Base-by-base conservation (phyloP, 2,329 filamentous ascomycete genomes). In the Incumbomyces lentus region DNA sequence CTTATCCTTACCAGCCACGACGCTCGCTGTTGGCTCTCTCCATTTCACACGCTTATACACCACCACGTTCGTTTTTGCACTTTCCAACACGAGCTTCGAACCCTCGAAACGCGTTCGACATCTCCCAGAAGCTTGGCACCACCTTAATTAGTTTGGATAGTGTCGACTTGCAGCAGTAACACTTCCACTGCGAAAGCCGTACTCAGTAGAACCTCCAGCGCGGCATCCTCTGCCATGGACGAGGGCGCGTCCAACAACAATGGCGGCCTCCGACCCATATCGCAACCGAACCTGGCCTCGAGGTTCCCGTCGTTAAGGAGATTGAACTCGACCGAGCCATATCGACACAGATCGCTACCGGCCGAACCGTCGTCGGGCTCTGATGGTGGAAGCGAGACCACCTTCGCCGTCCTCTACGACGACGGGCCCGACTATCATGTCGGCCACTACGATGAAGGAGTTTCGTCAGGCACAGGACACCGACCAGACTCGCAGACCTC, bases 361-460 rank as follows among this genome's bases (percentile, higher is more conserved):
- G 50, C 55, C 22, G 53, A 55, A 42, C 49, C 49, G 29, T 49
- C 50, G 40, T 48, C 50, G 44, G 53, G 53, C 47, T 55, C 53
- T n/a, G 53, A 55, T 46, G 52, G 53, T 26, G 50, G 50, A 47
- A 57, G 55, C 47, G 55, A 57, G 43, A 52, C 53, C 41, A 57
- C 55, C 41, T 57, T 57, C 41, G 55, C 55, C 45, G 53, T 55
- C 10, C 50, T 57, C n/a, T 55, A 57, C 29, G 55, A 57, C 37
- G 55, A 57, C 44, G 52, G 53, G 19, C 55, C 53, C 34, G 55
- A 57, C 46, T 57, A 57, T 41, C 55, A 57, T 34, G 52, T 57
- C 29, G 55, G 55, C 44, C 53, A 52, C 13, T 55, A 57, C 44
- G 55, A 57, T 36, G 52, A 55, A 33, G 48, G 48, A 26, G 50